Evolutionary conservation across 23 red algal species (phyloP), one percentile per base, ranked within the genome.

Genomic region (Cyanidiococcus yangmingshanensis): DNA sequence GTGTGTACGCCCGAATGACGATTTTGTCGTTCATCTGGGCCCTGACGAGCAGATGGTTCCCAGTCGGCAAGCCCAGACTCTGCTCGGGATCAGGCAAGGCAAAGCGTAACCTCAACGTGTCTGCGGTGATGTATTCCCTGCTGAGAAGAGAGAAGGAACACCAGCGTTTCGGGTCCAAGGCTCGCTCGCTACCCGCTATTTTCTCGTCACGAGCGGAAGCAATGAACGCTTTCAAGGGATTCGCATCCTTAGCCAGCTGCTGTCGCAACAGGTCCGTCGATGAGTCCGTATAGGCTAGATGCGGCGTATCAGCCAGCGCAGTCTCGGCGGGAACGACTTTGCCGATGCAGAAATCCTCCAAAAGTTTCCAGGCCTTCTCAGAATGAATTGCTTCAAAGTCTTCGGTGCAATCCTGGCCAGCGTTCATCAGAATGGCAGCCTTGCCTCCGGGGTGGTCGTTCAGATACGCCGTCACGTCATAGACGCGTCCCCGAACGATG

Each of bases 1-100:
- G 94, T 41, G 89, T 98, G 87, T 98, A 98, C 54, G 94, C 88
- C 39, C 94, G 87, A 82, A 89, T 89, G 16, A 92, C 89, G 45
- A 89, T 59, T 16, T 87, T 85, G 41, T 85, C 85, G 37, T 98
- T 83, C 37, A 98, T 87, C 2, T 36, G 45, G 32, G 82, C 82
- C 38, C 83, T 58, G 34, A 90, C 41, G 41, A 92, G 87, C 86
- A 98, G 84, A 77, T 98, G 94, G 75, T 86, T 87, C 16, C 94
- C 94, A 0, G 91, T 76, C 7, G 88, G 88, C 39, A 98, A 79
- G 30, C 89, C 86, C 21, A 91, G 82, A 0, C 75, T 32, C 57
- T 98, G 87, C 16, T 87, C 50, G 1, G 58, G 57, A 3, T 85
- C 59, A 0, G 84, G 87, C 40, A 90, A 50, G 54, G 80, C 90